Base-by-base conservation (phyloP, 2,329 filamentous ascomycete species). In the Penicillium sp. region DNA sequence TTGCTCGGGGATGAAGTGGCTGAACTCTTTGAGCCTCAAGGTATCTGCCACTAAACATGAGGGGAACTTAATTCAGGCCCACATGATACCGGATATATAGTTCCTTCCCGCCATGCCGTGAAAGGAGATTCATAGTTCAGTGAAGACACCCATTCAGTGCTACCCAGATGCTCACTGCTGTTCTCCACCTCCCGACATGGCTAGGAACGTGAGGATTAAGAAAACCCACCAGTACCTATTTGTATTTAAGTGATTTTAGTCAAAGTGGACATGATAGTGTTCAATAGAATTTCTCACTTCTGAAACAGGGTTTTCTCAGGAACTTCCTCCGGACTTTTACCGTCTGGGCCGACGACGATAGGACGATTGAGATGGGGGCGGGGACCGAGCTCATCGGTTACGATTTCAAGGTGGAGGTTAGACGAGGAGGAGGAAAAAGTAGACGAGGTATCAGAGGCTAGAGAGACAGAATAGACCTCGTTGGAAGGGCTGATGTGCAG, bases 141-240 rank as follows among this genome's bases (percentile, higher is more conserved):
- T 15, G 53, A 30, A 23, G 53, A 56, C 31, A 15, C 51, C 49
- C 19, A 58, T 30, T 41, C 5, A 29, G 7, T 31, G n/a, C 59
- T 31, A 51, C 26, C 8, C 13, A 29, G 41, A 23, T 23, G 17
- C 38, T 61, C 38, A 56, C 69, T 64, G 67, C 62, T 69, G 65
- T 53, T 76, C 78, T 19, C 76, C 78, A 44, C 78, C 75, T 44
- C 78, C 77, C 19, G 76, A 76, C 73, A 82, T 73, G 29, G 72
- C 73, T 59, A 82, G 60, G 60, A 82, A 73, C 13, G 73, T 71
- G 38, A 80, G 63, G 41, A 80, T 74, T 64, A 79, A 71, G 57
- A 81, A 72, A 46, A 80, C 75, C 79, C 80, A 82, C 80, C 80
- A 82, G 66, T 82, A 82, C 63, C 80, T 80, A 23, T 53, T 13